phyloP scores from a whole-genome alignment of 2,329 filamentous ascomycete genomes.

The Clonostachys rosea region DNA sequence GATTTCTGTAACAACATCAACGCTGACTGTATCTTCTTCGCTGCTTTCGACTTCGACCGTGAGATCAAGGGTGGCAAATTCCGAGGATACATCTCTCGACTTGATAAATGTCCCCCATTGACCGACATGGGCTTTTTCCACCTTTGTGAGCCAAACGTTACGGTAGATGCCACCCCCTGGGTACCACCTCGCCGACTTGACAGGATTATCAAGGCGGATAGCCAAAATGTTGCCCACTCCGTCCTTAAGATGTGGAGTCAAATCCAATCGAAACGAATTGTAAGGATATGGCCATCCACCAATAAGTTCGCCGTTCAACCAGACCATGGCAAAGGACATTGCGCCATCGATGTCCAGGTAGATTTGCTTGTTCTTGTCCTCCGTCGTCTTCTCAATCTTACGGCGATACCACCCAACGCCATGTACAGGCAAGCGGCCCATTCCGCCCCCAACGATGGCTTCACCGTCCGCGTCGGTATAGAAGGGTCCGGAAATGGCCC shows the following conservation, averaged over 20 bases:
- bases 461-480: constrained; percentile 16
- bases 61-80: constrained; percentile 37
- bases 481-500: constrained; percentile 42
- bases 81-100: constrained; percentile 33
- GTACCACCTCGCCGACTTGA: constrained; percentile 47
- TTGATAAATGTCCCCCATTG: constrained; percentile 46
- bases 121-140: constrained; percentile 36
- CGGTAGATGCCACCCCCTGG: constrained; percentile 49
- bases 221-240: constrained; percentile 35
- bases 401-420: constrained; percentile 50
- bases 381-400: constrained; percentile 20
- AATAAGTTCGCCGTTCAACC: constrained; percentile 43
- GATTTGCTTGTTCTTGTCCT: constrained; percentile 27
- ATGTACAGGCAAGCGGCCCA: constrained; percentile 40
- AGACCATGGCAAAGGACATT: constrained; percentile 46
- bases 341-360: constrained; percentile 45
- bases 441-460: constrained; percentile 26
- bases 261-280: constrained; percentile 43
- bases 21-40: constrained; percentile 14
- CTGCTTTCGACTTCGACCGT: constrained; percentile 40
- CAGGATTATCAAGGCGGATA: constrained; percentile 44
- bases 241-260: constrained; percentile 33
- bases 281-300: constrained; percentile 49
- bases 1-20: constrained; percentile 34
- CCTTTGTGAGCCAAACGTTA: constrained; percentile 48